Percentiles rank a stretch among this genome's conserved stretches.
Conservation (phyloP, 495 filamentous ascomycete genomes). For the Collariella sp. region DNA sequence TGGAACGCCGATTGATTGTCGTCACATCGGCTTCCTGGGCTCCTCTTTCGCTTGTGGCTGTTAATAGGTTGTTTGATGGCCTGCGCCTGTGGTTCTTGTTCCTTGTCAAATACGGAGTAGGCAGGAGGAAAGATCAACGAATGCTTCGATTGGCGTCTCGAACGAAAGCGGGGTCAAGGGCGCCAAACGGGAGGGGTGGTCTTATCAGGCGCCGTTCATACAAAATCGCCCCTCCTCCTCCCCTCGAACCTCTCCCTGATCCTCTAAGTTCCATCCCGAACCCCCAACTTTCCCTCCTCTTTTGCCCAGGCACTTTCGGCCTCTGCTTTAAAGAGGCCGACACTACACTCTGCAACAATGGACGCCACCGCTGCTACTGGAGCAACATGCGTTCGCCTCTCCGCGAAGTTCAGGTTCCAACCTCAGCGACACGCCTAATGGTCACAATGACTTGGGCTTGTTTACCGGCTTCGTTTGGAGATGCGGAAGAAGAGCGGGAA, state of each 20-base stretch:
- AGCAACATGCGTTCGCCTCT: conserved; percentile 1
- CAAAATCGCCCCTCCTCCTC: not conserved
- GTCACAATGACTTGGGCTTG: conserved; percentile 3
- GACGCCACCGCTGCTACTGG: conserved; percentile 1
- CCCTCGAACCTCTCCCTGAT: not conserved
- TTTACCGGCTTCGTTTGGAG: conserved; percentile 20
- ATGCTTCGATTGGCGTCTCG: not conserved
- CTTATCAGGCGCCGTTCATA: not conserved
- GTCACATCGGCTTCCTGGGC: too few species aligned
- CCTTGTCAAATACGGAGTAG: too few species aligned
- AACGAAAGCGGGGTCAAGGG: not conserved
- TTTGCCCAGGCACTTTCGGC: not conserved
- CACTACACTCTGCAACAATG: conserved; percentile 13
- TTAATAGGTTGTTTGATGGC: too few species aligned
- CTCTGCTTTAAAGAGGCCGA: conserved; percentile 11
- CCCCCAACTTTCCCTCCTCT: not conserved
- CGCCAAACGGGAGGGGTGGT: not conserved
- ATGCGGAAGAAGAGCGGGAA: conserved; percentile 18
- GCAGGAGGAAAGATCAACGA: not conserved
- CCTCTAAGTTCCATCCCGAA: not conserved
- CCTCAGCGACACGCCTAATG: conserved; percentile 4
- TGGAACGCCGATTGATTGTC: too few species aligned
- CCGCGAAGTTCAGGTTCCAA: conserved; percentile 2
- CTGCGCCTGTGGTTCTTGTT: too few species aligned
- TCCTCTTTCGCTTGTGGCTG: too few species aligned